Conservation (phyloP, 2,329 filamentous ascomycete species). For the Dissoconium aciculare region DNA sequence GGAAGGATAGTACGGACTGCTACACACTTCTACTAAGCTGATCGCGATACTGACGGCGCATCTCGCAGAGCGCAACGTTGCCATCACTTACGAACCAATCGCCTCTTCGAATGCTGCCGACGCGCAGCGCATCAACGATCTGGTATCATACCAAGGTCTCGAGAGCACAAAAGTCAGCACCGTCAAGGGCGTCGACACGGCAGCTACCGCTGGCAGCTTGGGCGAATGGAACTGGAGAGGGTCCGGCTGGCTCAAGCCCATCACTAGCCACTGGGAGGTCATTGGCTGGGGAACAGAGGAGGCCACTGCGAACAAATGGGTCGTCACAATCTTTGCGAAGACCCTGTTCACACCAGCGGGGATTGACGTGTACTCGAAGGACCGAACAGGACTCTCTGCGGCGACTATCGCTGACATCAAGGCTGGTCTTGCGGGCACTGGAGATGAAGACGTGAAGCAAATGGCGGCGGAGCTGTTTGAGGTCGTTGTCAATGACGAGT, state of each 20-base stretch:
- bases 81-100: slow-evolving; percentile 56
- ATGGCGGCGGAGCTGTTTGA: slow-evolving; percentile 38
- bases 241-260: slow-evolving; percentile 57
- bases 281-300: slow-evolving; percentile 54
- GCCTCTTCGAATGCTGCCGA: slow-evolving; percentile 21
- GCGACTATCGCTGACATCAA: slow-evolving; percentile 44
- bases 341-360: slow-evolving; percentile 74
- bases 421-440: slow-evolving; percentile 37
- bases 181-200: slow-evolving; percentile 51
- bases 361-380: slow-evolving; percentile 60
- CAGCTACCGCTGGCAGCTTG: slow-evolving; percentile 20
- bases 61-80: slow-evolving; percentile 68
- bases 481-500: slow-evolving; percentile 24
- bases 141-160: slow-evolving; percentile 53
- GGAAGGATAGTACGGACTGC: too few species aligned
- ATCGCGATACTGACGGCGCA: too few species aligned
- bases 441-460: slow-evolving; percentile 37
- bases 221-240: slow-evolving; percentile 62
- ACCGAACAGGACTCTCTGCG: slow-evolving; percentile 43
- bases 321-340: slow-evolving; percentile 70
- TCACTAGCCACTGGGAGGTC: slow-evolving; percentile 65
- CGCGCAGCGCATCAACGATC: slow-evolving; percentile 46
- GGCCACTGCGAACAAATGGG: slow-evolving; percentile 40
- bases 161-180: slow-evolving; percentile 37
- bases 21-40: too few species aligned